A percentile compares a stretch with the other conserved stretches of the same genome.
Conservation (phyloP, 2,329 filamentous ascomycete species). For the Rutstroemia sydowiana region DNA sequence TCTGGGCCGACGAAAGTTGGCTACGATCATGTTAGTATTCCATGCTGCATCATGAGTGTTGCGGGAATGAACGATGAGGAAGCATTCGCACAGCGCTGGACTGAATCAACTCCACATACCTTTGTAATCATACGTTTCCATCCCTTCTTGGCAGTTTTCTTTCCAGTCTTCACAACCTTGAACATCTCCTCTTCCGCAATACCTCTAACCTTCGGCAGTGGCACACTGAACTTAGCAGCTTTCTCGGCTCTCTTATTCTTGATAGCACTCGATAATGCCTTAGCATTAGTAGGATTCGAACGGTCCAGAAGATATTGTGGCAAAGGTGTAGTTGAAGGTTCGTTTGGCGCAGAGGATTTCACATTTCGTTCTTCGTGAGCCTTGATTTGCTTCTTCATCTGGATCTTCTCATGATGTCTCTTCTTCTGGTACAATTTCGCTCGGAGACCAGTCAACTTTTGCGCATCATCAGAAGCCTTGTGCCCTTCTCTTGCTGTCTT, state of each 20-base stretch:
- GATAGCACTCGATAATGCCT: conserved; percentile 76
- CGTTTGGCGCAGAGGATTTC: conserved; percentile 71
- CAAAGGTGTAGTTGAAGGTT: conserved; percentile 73
- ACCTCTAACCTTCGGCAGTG: conserved; percentile 86
- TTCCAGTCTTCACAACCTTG: conserved; percentile 90
- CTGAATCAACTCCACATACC: neutral
- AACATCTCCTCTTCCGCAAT: conserved; percentile 98
- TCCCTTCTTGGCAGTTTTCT: conserved; percentile 71
- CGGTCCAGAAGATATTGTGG: conserved; percentile 93
- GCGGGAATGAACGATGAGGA: no score
- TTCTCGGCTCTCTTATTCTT: conserved; percentile 95
- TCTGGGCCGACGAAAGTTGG: conserved; percentile 78
- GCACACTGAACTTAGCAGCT: conserved; percentile 86
- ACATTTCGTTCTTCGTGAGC: conserved; percentile 93
- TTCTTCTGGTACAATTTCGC: conserved; percentile 93
- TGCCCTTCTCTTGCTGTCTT: conserved; percentile 81
- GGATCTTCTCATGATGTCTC: conserved; percentile 94
- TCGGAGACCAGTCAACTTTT: conserved; percentile 83
- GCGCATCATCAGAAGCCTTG: conserved; percentile 79
- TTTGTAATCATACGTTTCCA: conserved; percentile 67
- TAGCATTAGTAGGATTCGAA: conserved; percentile 46
- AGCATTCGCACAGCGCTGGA: neutral
- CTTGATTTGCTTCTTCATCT: conserved; percentile 92
- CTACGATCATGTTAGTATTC: conserved; percentile 14
- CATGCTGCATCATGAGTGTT: no score